Evolutionary conservation across 768 basidiomycete species (phyloP), one percentile per base, ranked within the genome.

Genomic region (Psilocybe cubensis): DNA sequence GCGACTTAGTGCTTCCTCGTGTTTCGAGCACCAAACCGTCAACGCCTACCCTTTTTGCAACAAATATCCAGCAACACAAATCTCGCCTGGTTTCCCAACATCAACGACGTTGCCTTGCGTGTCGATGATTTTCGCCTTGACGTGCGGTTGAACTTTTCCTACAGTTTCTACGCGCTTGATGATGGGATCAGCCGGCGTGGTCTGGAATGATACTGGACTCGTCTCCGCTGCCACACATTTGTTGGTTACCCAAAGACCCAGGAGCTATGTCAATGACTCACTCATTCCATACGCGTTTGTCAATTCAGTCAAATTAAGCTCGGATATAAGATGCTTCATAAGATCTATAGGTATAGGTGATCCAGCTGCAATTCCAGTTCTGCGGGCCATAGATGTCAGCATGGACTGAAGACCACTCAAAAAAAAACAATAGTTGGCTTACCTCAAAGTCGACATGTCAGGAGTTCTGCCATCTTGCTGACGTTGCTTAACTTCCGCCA

Each of bases 201-300:
- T 87, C 71, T 94, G 92, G 74, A 94, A 94, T 0, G 92, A 88
- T 0, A 93, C 91, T 0, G 92, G 92, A 60, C 91, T 91, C 7
- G 89, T 91, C 69, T 91, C 90, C 45, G 90, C 90, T 92, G 50
- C 50, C 33, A 7, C 38, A 57, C 54, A 62, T 25, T 50, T 43
- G 31, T 23, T 47, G 41, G 45, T 57, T 29, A 35, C 27, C 12
- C 14, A 10, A 38, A 9, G 28, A 17, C 1, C 8, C 8, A 7
- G 47, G 7, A 25, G 2, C 35, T 14, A 25, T 44, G 17, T 17
- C 43, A 54, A 24, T 21, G 21, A 81, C 88, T 58, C 59, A 94
- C 92, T 93, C 92, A 94, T 94, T 55, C 92, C 92, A 70, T 91
- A 94, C 10, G 87, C 91, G 56, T 83, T 87, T 0, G 92, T 92